Evolutionary conservation across 2,329 filamentous ascomycete species (phyloP), one percentile per base, ranked within the genome.

Genomic region (Ophiosphaerella korrae): DNA sequence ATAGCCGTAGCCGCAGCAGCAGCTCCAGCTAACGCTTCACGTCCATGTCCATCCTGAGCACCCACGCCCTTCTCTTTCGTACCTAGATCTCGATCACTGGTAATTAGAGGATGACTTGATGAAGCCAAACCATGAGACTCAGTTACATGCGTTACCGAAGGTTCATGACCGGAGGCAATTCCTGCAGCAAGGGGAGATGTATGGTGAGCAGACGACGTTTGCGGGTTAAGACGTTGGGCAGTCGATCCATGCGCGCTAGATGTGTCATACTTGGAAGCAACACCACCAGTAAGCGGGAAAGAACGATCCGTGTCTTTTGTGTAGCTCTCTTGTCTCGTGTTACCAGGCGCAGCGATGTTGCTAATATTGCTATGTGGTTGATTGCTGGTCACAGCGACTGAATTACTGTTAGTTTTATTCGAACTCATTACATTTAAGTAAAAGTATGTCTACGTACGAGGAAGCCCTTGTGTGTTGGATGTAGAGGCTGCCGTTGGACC

Each of bases 241-340:
- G 32, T 3, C 5, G 36, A 42, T 6, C 39, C 45, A 40, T 39
- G 34, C 13, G 5, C 14, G 3, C 41, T 18, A 12, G 44, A 36
- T 6, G 45, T 9, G 23, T 32, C 14, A 35, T 45, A 42, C 46
- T 29, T 49, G 43, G 58, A 57, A 5, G 61, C 50, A 6, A 72
- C 59, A 23, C 70, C 70, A 23, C 71, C 71, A 32, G 68, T 56
- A 5, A 75, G 61, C n/a, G 72, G 72, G 52, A 75, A 75, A 1
- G 64, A 62, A 35, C 72, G 68, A 37, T 66, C 62, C 23, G 64
- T 67, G 23, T 60, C 62, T 7, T 56, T 51, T 14, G 42, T 54
- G 11, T 64, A 56, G 23, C 57, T 60, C 31, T 63, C 49, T 24
- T 64, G 46, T 24, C 48, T 44, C 26, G 38, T 32, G n/a, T 14